These are phyloP conservation scores for Lepidopterella palustris DNA, from an alignment of 495 filamentous ascomycete genomes.

Conservation along the genomic window DNA sequence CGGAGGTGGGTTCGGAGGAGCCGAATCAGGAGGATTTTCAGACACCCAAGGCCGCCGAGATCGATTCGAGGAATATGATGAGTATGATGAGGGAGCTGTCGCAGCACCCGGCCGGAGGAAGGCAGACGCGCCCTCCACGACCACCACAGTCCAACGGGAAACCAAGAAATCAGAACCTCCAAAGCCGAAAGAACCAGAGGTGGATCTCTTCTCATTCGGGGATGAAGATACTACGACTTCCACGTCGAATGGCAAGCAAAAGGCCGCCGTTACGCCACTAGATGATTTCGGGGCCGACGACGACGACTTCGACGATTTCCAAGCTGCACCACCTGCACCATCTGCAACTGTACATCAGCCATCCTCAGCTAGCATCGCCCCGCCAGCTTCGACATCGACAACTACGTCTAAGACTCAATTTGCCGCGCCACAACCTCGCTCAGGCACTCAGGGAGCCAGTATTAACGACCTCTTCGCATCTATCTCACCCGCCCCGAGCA, in stretches of 20 bases:
- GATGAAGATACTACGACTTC: slow-evolving; percentile 60
- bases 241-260: slow-evolving; percentile 45
- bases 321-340: slow-evolving; percentile 61
- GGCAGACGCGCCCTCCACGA: slow-evolving; percentile 36
- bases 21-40: slow-evolving; percentile 60
- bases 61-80: slow-evolving; percentile 94
- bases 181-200: slow-evolving; percentile 73
- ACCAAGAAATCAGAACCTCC: slow-evolving; percentile 44
- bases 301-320: slow-evolving; percentile 98
- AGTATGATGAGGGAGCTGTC: slow-evolving; percentile 74
- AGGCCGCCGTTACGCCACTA: slow-evolving; percentile 41
- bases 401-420: slow-evolving; percentile 63
- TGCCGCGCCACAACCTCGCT: slow-evolving; percentile 75
- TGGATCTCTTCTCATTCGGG: slow-evolving; percentile 78
- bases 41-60: slow-evolving; percentile 58
- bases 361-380: slow-evolving; percentile 42
- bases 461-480: slow-evolving; percentile 76
- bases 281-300: slow-evolving; percentile 67
- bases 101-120: slow-evolving; percentile 44
- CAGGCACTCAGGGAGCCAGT: slow-evolving; percentile 69
- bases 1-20: slow-evolving; percentile 79
- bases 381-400: slow-evolving; percentile 57
- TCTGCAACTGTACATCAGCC: slow-evolving; percentile 30
- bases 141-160: slow-evolving; percentile 37
- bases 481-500: slow-evolving; percentile 60